These are phyloP conservation scores for Adiantum capillusveneris DNA, from an alignment of 75 land plant species.

Conservation along the genomic window DNA sequence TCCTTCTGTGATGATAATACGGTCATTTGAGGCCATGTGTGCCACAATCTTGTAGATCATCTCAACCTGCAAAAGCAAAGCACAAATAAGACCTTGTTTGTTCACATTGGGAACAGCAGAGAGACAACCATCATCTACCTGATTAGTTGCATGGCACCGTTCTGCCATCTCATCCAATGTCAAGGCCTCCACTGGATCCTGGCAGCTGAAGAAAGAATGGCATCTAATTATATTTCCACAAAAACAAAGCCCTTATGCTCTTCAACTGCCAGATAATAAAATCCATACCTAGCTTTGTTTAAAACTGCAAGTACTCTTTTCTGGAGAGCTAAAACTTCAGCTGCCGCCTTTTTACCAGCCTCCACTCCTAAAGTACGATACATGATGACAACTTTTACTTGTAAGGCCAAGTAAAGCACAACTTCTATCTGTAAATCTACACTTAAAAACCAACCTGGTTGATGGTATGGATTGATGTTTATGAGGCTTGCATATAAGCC, in stretches of 20 bases:
- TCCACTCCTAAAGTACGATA: slow-evolving; percentile 95
- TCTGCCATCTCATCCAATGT: slow-evolving; percentile 87
- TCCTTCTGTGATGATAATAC: slow-evolving; percentile 90
- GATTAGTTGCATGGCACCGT: slow-evolving; percentile 47
- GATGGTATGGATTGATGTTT: slow-evolving; percentile 95
- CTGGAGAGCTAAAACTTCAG: slow-evolving; percentile 91
- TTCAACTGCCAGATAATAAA: background rate
- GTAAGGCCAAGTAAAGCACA: too few species aligned
- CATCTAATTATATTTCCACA: background rate
- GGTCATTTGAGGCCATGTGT: slow-evolving; percentile 94
- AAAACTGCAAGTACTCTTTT: slow-evolving; percentile 80
- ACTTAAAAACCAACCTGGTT: slow-evolving; percentile 73
- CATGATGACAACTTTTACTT: too few species aligned
- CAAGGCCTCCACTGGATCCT: slow-evolving; percentile 84
- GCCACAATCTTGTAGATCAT: slow-evolving; percentile 92
- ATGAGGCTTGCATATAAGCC: slow-evolving; percentile 86
- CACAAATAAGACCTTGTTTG: too few species aligned
- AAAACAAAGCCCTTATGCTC: background rate
- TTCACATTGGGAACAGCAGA: background rate
- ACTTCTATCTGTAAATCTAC: too few species aligned
- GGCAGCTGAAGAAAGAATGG: slow-evolving; percentile 63
- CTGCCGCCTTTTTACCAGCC: slow-evolving; percentile 96
- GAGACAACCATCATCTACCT: too few species aligned
- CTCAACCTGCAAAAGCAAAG: slow-evolving; percentile 54
- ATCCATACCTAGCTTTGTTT: slow-evolving; percentile 72